These are phyloP conservation scores for Lithohypha guttulata DNA, from an alignment of 2,329 filamentous ascomycete species.

Conservation along the genomic window DNA sequence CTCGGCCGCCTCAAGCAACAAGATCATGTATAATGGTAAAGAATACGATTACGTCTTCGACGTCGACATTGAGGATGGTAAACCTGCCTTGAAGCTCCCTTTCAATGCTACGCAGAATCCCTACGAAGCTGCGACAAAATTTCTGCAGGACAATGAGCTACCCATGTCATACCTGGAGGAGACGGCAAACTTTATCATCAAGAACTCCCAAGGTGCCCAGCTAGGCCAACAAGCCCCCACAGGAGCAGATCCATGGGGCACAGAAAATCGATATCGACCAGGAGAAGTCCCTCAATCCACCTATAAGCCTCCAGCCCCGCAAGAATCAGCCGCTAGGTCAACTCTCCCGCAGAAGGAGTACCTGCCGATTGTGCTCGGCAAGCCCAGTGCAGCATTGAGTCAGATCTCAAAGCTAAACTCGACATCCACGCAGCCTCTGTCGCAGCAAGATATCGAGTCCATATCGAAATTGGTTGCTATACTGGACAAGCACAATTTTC, in stretches of 20 bases:
- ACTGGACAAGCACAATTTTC: conserved; percentile 41
- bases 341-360: conserved; percentile 66
- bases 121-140: conserved; percentile 83
- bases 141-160: conserved; percentile 78
- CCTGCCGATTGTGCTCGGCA: conserved; percentile 64
- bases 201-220: conserved; percentile 78
- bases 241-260: conserved; percentile 63
- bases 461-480: conserved; percentile 52
- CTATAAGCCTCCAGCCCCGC: conserved; percentile 24
- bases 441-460: conserved; percentile 56
- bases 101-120: conserved; percentile 89
- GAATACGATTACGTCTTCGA: conserved; percentile 96
- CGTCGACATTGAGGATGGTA: conserved; percentile 89
- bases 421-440: conserved; percentile 58
- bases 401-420: conserved; percentile 66
- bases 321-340: conserved; percentile 6
- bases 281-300: conserved; percentile 46
- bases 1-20: conserved; percentile 68
- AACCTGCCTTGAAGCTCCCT: conserved; percentile 83
- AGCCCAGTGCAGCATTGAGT: conserved; percentile 58
- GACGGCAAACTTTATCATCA: conserved; percentile 82
- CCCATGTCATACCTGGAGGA: conserved; percentile 80
- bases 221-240: conserved; percentile 51
- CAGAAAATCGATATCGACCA: conserved; percentile 67
- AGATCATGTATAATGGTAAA: conserved; percentile 66